Base-by-base conservation (phyloP, 768 basidiomycete genomes). In the Hericium rajendrae region DNA sequence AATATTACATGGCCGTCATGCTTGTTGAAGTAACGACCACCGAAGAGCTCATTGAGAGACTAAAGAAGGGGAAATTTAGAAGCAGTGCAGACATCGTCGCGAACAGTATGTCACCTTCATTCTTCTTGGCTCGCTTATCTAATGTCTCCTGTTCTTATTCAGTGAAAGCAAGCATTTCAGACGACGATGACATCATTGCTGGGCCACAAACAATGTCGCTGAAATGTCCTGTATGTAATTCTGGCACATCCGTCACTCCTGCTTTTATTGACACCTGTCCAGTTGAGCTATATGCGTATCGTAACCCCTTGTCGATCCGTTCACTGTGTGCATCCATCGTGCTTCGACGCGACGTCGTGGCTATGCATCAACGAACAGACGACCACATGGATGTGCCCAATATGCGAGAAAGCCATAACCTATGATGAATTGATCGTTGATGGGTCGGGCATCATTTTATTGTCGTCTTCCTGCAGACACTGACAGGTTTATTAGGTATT, bases 271-370 rank as follows among this genome's bases (percentile, higher is more conserved):
- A 32, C 55, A 38, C 24, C 24, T 59, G 59, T 43, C 48, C 62
- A 80, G 94, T 74, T 99, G 59, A 92, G 91, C 48, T 97, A 88
- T 69, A 81, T 85, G 69, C 88, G 94, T 6, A 84, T 99, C 56
- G 75, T 71, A 38, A 86, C 81, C 0, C 95, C 97, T 8, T 85
- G 89, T 68, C 88, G 95, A 32, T 94, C 97, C 0, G 78, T 74
- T n/a, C 76, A 78, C 58, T 98, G 97, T 66, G 83, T 88, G 39
- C 97, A 98, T 70, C 74, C 89, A 6, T 90, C 94, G 64, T 99
- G 97, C 69, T 99, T 98, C 71, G 97, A 99, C 70, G 94, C 94
- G 0, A 78, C 78, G 16, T 91, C 89, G 41, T 99, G 94, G 94
- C 91, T 88, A 66, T 86, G 86, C 4, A 84, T 95, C 68, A 98